phyloP scores from a whole-genome alignment of 768 basidiomycete genomes.

The Cyclocybe aegerita region DNA sequence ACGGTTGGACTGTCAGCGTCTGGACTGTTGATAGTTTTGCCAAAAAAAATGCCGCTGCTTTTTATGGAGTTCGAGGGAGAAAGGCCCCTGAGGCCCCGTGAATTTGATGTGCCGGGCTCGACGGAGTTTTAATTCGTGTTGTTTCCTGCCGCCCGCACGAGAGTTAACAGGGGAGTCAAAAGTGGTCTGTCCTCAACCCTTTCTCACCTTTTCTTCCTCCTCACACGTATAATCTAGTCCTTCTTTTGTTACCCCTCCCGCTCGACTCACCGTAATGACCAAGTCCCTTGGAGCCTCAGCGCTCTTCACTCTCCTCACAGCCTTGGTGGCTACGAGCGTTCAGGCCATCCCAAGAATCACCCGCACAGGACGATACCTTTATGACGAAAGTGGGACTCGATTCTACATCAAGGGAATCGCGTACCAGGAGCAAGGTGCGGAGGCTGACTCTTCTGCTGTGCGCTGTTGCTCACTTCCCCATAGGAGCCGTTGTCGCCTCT shows the following conservation, averaged over 20 bases:
- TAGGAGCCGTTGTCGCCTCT: constrained; percentile 43
- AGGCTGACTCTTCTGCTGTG: background rate
- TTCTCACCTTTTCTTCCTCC: constrained; percentile 2
- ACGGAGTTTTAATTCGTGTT: constrained; percentile 10
- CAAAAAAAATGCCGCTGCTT: background rate
- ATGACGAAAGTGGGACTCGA: constrained; percentile 67
- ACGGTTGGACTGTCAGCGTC: too few relatives aligned
- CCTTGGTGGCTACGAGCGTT: constrained; percentile 47
- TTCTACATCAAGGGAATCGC: constrained; percentile 91
- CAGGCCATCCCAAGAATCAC: constrained; percentile 69
- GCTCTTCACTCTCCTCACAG: constrained; percentile 36
- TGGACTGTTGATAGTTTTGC: background rate
- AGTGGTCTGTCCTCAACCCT: background rate
- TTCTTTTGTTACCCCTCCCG: constrained; percentile 10
- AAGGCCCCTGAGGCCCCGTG: background rate
- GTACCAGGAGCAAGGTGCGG: constrained; percentile 77
- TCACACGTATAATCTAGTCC: background rate
- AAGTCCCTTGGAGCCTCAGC: constrained; percentile 26
- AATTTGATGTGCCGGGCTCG: background rate
- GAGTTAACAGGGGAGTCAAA: too few relatives aligned
- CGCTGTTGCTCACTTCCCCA: constrained; percentile 5
- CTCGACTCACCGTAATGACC: constrained; percentile 6
- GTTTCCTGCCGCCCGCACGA: background rate
- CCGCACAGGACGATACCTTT: constrained; percentile 78
- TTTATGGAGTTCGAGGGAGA: background rate